Evolutionary conservation across 768 basidiomycete genomes (phyloP), one percentile per base, ranked within the genome.

Genomic region (Mycena polygramma): DNA sequence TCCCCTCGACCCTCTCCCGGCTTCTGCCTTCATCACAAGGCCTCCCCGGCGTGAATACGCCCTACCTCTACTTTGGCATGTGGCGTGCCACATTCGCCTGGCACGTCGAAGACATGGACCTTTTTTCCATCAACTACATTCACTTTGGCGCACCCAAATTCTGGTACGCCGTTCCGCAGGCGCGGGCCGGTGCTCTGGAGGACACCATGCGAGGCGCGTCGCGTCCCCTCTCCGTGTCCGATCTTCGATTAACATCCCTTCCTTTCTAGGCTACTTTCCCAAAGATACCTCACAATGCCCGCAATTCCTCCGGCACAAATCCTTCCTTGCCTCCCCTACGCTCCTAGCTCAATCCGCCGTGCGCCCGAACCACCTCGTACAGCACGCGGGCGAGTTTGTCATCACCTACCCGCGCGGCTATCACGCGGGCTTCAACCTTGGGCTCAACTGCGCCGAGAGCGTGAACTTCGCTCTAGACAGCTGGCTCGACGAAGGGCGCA

Each of bases 21-120:
- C 83, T 98, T 35, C 82, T 95, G 0, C 94, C 93, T 0, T 77
- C 88, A 15, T 85, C 90, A 9, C 82, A 85, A 61, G 89, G 91
- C 48, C 83, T 99, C 35, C 97, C 97, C 0, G 98, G 98, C 11
- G 98, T 99, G 57, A 99, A 99, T 77, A 92, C 96, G 4, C 97
- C 97, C 0, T 99, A 99, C 79, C 88, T 99, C 2, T 99, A 99
- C 81, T 99, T 97, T 78, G 98, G 98, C 72, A 99, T 98, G 97
- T 99, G 98, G 98, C 87, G 96, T 59, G 97, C 97, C 26, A 96
- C 96, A 0, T 99, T 99, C 81, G 95, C 96, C 0, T 99, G 98
- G 97, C 98, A 99, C 75, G 98, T 99, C 57, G 98, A 99, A 80
- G 98, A 99, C 80, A 98, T 98, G 94, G 98, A 99, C 77, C 86